phyloP scores from a whole-genome alignment of 2,329 filamentous ascomycete species.

The Arthrobotrys sinensis region DNA sequence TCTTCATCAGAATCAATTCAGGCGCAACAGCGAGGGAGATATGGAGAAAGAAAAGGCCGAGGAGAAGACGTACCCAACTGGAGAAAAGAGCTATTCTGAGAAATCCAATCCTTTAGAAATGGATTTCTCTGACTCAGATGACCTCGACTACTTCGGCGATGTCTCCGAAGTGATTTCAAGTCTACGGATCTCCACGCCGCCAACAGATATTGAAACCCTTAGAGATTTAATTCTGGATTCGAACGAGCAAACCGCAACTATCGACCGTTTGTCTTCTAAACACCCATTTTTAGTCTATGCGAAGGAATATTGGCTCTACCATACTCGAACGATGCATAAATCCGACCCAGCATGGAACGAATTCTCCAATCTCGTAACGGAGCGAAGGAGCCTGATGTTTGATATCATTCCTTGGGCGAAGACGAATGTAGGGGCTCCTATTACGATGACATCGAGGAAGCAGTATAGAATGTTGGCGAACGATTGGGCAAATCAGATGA shows the following conservation, averaged over 20 bases:
- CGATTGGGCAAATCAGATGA: conserved; percentile 34
- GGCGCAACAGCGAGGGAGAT: not conserved
- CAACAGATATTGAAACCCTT: conserved; percentile 11
- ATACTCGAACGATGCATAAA: conserved; percentile 24
- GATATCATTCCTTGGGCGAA: conserved; percentile 14
- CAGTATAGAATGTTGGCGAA: conserved; percentile 26
- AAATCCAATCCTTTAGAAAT: not conserved
- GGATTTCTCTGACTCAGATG: not conserved
- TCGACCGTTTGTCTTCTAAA: not conserved
- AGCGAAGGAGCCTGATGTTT: not conserved
- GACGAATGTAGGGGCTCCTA: not conserved
- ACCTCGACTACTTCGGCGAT: not conserved
- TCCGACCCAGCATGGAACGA: conserved; percentile 9
- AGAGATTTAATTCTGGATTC: not conserved
- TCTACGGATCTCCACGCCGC: not conserved
- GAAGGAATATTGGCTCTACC: conserved; percentile 25
- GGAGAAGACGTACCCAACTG: not conserved
- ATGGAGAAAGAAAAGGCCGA: not conserved
- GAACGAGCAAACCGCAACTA: not conserved
- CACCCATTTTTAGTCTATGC: conserved; percentile 12
- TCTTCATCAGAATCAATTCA: conserved; percentile 3
- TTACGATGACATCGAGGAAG: not conserved
- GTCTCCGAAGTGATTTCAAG: not conserved
- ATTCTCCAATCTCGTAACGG: not conserved
- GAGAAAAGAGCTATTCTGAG: not conserved